A percentile compares a stretch with the other conserved stretches of the same genome.
phyloP scores from a whole-genome alignment of 495 filamentous ascomycete species.

The Neurospora sp. region DNA sequence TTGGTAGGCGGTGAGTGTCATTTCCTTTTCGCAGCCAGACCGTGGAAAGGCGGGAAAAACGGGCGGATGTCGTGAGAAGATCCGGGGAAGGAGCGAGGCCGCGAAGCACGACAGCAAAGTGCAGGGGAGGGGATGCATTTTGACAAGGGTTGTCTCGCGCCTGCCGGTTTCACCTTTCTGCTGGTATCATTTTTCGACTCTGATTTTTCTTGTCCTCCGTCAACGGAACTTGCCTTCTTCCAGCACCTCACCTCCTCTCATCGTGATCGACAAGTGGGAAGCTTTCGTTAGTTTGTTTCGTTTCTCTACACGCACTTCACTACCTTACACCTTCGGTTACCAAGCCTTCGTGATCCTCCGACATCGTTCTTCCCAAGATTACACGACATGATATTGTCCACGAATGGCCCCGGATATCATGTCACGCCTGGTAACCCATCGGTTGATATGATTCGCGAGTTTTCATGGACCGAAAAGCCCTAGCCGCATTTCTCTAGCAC shows the following conservation, averaged over 20 bases:
- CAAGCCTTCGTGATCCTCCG: neutral
- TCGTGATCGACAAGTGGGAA: neutral
- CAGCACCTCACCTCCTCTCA: neutral
- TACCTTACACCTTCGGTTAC: neutral
- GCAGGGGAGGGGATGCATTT: neutral
- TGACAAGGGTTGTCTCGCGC: neutral
- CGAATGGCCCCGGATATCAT: neutral
- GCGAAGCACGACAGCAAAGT: neutral
- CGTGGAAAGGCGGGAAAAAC: neutral
- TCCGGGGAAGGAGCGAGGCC: neutral
- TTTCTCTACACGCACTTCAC: neutral
- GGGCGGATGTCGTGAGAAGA: neutral
- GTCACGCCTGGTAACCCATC: neutral
- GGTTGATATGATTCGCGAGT: neutral
- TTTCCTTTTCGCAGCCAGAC: neutral
- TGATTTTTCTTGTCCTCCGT: neutral
- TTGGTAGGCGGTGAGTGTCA: neutral
- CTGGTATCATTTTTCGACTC: neutral
- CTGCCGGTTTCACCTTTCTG: neutral
- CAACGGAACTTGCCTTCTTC: neutral
- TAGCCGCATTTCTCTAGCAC: slow-evolving; percentile 1
- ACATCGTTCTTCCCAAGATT: neutral
- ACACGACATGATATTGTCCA: neutral
- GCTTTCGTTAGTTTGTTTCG: neutral
- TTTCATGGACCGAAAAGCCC: slow-evolving; percentile 3